Evolutionary conservation across 352 stramenopile species (phyloP).

Genomic region (Phytophthora aleatoria): DNA sequence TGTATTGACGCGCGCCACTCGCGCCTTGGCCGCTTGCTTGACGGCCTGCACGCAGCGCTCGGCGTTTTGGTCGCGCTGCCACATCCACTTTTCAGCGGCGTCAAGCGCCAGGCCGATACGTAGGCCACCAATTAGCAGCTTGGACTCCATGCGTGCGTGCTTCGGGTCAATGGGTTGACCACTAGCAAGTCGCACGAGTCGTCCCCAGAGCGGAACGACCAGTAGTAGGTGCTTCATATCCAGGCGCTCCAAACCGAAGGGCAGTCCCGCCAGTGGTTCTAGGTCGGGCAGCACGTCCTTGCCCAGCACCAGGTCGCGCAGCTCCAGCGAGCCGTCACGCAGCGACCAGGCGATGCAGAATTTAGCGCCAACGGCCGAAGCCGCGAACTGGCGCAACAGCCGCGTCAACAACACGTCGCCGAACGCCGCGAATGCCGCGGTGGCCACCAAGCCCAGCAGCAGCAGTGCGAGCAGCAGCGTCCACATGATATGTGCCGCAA

Average conservation of each 20-base stretch:
- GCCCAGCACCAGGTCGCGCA: constrained; percentile 60
- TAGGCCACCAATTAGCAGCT: constrained; percentile 57
- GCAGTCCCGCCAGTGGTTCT: constrained; percentile 62
- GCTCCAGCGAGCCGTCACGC: constrained; percentile 56
- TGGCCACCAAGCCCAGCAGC: constrained; percentile 27
- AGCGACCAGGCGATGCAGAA: constrained; percentile 72
- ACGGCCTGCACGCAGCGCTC: constrained; percentile 58
- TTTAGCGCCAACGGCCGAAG: constrained; percentile 52
- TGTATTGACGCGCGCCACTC: constrained; percentile 52
- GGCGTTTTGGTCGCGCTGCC: constrained; percentile 66
- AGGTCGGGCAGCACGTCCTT: constrained; percentile 51
- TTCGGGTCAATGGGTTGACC: constrained; percentile 16
- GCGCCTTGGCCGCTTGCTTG: constrained; percentile 52
- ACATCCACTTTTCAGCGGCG: constrained; percentile 79
- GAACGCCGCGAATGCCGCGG: constrained; percentile 42
- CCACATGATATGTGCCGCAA: constrained; percentile 28
- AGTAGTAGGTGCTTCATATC: constrained; percentile 59
- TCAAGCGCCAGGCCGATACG: constrained; percentile 64
- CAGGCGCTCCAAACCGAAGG: constrained; percentile 67
- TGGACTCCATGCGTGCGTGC: constrained; percentile 42
- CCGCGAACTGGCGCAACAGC: constrained; percentile 51
- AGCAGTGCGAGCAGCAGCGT: constrained; percentile 47
- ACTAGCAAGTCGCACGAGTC: constrained; percentile 28
- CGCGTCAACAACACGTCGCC: constrained; percentile 71
- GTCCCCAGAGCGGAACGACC: constrained; percentile 55